Evolutionary conservation across 106 monocot genomes (phyloP), one percentile per base, ranked within the genome.

Genomic region (Dendrobium huoshanense): DNA sequence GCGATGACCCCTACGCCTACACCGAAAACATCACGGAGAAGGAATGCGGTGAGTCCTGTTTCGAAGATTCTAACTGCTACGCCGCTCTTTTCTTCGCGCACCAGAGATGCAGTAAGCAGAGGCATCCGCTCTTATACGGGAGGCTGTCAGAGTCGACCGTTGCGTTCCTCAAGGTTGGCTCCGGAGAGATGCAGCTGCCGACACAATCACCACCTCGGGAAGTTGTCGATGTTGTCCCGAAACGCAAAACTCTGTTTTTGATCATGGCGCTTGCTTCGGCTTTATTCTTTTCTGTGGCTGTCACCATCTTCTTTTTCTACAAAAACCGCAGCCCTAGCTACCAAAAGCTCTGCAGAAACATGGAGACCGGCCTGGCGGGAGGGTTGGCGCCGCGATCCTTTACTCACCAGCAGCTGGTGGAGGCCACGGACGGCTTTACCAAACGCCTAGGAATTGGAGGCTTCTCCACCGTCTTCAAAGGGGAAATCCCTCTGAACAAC

Each of bases 91-190:
- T 77, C 75, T 84, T 77, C 75, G n/a, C 75, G 31, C 17, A 15
- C 15, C 49, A 75, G 8, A n/a, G 33, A 43, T 89, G 89, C 67
- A 81, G 79, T 75, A 89, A 86, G 72, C 86, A 86, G 73, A 88
- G 82, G 77, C 29, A 43, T 2, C 88, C 88, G 7, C 77, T 88
- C n/a, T 79, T 82, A 29, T 85, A 88, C 43, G 85, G 82, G 1
- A 61, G 47, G 33, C 18, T 1, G 33, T 41, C 0, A 13, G 75
- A 67, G 25, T 31, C 73, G 25, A 77, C 75, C 31, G 72, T 37
- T 15, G 54, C 81, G 3, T 43, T 79, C 40, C 4, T 84, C 33
- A 87, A 84, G 47, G 55, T 79, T 11, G 55, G 75, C 37, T 55
- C 47, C 55, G 41, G 43, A 42, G 43, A 74, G n/a, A n/a, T n/a